These are phyloP conservation scores for Plasmodiophora brassicae DNA, from an alignment of 208 protist species.

Conservation along the genomic window DNA sequence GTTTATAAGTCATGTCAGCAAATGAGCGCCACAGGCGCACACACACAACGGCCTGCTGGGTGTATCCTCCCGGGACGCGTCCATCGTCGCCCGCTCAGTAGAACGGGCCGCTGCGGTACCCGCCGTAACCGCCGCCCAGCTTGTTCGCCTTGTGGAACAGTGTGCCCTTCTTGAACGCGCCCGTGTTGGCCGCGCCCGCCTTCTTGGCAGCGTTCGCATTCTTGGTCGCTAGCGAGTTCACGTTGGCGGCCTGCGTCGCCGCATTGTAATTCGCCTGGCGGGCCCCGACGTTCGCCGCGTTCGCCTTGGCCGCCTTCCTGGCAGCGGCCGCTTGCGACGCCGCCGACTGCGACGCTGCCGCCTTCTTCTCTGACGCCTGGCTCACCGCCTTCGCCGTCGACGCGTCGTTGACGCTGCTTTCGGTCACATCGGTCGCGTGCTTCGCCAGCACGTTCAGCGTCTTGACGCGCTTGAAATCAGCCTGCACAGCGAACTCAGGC, in stretches of 20 bases:
- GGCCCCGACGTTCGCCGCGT: background rate
- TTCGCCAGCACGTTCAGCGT: background rate
- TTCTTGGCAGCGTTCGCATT: background rate
- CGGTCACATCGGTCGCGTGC: background rate
- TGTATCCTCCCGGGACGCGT: too few species aligned
- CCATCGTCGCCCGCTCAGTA: too few species aligned
- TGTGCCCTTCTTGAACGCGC: too few species aligned
- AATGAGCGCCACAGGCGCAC: too few species aligned
- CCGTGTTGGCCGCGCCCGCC: too few species aligned
- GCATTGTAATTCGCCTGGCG: background rate
- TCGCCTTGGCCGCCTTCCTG: background rate
- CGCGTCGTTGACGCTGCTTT: constrained; percentile 2
- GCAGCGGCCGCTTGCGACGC: background rate
- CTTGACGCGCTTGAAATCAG: background rate
- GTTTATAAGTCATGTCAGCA: too few species aligned
- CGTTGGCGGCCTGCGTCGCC: background rate
- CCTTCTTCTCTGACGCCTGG: background rate
- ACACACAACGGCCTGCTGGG: too few species aligned
- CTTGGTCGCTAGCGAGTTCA: background rate
- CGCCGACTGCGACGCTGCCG: background rate
- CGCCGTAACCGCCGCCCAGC: too few species aligned
- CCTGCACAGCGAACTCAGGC: background rate
- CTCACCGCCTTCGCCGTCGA: background rate
- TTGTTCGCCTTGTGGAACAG: too few species aligned
- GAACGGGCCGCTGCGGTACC: too few species aligned